Evolutionary conservation across 2,329 filamentous ascomycete genomes (phyloP).

Genomic region (Monilinia fructicola): DNA sequence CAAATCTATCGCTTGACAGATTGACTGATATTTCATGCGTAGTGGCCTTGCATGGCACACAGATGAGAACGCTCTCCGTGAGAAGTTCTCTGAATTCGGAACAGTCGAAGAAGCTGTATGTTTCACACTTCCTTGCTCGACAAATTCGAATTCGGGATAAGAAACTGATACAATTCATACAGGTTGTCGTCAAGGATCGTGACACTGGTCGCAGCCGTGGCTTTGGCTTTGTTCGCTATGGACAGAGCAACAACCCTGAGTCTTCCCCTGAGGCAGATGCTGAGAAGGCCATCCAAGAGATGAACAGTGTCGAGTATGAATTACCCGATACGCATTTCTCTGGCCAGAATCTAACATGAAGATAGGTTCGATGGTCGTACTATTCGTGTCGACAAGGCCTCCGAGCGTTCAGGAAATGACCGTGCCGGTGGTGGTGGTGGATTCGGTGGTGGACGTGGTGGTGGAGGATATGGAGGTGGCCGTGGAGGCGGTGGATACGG

Average conservation of each 20-base stretch:
- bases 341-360: constrained; percentile 26
- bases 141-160: constrained; percentile 23
- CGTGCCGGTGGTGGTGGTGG: constrained; percentile 41
- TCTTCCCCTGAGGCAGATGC: constrained; percentile 61
- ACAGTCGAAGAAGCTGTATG: constrained; percentile 92
- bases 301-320: constrained; percentile 88
- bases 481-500: constrained; percentile 51
- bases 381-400: constrained; percentile 95
- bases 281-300: constrained; percentile 70
- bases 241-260: constrained; percentile 44
- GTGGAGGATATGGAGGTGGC: constrained; percentile 35
- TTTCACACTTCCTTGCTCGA: constrained; percentile 38
- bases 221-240: constrained; percentile 94
- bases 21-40: constrained; percentile 25
- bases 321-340: background rate
- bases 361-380: constrained; percentile 85
- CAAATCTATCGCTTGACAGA: constrained; percentile 10
- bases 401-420: constrained; percentile 48
- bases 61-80: constrained; percentile 79
- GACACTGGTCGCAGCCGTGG: constrained; percentile 95
- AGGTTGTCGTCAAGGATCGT: constrained; percentile 98
- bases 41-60: constrained; percentile 99
- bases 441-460: constrained; percentile 39
- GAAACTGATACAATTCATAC: constrained; percentile 30
- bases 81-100: constrained; percentile 92